Conservation (phyloP, 2,329 filamentous ascomycete species). For the Coniella lustricola region DNA sequence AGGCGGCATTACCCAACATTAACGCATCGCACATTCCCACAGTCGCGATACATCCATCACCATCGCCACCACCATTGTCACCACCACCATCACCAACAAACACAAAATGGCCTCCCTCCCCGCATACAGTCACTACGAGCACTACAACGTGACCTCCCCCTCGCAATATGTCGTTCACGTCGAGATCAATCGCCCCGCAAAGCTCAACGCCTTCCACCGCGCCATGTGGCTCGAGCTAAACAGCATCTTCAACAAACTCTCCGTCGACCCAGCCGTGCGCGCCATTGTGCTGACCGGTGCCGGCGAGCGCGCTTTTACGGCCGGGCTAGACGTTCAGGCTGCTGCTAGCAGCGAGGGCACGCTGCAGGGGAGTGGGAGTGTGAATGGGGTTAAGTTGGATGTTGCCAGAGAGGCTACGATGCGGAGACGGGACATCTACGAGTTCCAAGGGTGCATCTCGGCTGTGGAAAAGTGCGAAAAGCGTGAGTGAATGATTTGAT, state of each 20-base stretch:
- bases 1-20: too few relatives aligned
- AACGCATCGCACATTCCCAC: too few relatives aligned
- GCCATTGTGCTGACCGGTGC: conserved; percentile 73
- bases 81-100: background rate
- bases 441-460: conserved; percentile 74
- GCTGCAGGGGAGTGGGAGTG: conserved; percentile 26
- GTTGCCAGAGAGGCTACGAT: conserved; percentile 54
- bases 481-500: conserved; percentile 54
- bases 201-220: conserved; percentile 82
- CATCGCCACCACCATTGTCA: too few relatives aligned
- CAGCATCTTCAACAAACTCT: conserved; percentile 64
- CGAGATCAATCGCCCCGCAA: conserved; percentile 79
- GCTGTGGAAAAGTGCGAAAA: conserved; percentile 84
- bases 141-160: conserved; percentile 71
- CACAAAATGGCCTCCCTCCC: conserved; percentile 7
- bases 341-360: conserved; percentile 46
- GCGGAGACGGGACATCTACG: conserved; percentile 61
- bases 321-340: conserved; percentile 76
- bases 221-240: conserved; percentile 82
- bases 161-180: conserved; percentile 74
- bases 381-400: conserved; percentile 34
- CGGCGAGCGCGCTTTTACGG: conserved; percentile 76
- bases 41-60: too few relatives aligned
- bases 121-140: conserved; percentile 44
- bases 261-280: conserved; percentile 64